These are phyloP conservation scores for Rhododendron griersonianum DNA, from an alignment of 148 eudicot species.

Conservation along the genomic window DNA sequence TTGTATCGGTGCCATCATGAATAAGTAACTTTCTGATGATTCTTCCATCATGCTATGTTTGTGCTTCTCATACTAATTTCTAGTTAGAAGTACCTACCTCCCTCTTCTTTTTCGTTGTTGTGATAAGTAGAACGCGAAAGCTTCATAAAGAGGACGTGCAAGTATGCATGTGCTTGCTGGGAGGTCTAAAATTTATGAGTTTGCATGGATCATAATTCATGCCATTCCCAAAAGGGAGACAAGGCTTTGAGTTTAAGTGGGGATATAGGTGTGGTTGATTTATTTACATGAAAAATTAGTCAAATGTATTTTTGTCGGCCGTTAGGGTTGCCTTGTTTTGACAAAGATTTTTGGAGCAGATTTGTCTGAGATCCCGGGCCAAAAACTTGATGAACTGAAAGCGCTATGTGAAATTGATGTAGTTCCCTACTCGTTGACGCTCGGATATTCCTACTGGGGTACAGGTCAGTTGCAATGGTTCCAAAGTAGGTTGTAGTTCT, in stretches of 20 bases:
- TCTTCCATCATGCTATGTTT: neutral
- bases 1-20: neutral
- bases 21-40: neutral
- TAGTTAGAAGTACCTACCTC: neutral
- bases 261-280: neutral
- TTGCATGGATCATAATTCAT: neutral
- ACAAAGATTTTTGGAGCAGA: conserved; percentile 37
- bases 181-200: neutral
- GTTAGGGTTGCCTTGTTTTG: neutral
- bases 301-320: neutral
- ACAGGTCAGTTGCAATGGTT: conserved; percentile 57
- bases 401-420: conserved; percentile 65
- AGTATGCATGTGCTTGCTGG: neutral
- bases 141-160: neutral
- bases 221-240: neutral
- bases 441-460: conserved; percentile 93
- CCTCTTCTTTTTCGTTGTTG: neutral
- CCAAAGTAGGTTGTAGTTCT: neutral
- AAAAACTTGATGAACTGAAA: conserved; percentile 69
- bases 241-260: neutral
- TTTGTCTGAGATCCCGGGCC: conserved; percentile 67
- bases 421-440: conserved; percentile 75
- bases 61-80: neutral
- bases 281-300: neutral
- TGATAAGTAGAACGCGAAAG: neutral